Percentiles rank a stretch among this genome's conserved stretches.
These are phyloP conservation scores for Euphorbia schlechtendalii DNA, from an alignment of 441 rosid genomes.

Conservation along the genomic window DNA sequence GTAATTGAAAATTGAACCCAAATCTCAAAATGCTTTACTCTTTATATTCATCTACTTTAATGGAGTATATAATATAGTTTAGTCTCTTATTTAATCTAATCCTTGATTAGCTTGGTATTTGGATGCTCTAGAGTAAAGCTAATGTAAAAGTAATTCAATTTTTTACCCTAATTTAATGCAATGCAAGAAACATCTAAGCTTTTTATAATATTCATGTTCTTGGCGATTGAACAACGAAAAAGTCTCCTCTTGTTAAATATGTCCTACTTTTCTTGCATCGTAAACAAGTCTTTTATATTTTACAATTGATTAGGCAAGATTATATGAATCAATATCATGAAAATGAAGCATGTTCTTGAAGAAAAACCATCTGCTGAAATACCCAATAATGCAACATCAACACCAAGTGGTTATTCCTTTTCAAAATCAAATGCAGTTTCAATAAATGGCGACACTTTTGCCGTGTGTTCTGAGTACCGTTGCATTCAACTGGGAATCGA, in stretches of 20 bases:
- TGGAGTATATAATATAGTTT: not conserved
- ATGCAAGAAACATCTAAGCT: conserved; percentile 20
- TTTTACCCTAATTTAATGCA: not conserved
- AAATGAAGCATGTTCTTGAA: conserved; percentile 27
- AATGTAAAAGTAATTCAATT: not conserved
- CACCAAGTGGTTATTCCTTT: conserved; percentile 20
- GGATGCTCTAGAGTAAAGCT: no score
- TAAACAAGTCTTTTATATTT: not conserved
- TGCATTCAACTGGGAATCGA: conserved; percentile 17
- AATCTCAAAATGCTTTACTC: not conserved
- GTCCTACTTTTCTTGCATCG: not conserved
- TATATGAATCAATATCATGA: conserved; percentile 6
- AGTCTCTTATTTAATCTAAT: not conserved
- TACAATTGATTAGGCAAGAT: not conserved
- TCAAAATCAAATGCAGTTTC: conserved; percentile 17
- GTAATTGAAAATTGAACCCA: not conserved
- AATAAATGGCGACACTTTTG: conserved; percentile 5
- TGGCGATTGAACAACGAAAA: conserved; percentile 22
- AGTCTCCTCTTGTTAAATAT: not conserved
- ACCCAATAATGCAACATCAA: conserved; percentile 17
- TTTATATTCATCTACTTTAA: not conserved
- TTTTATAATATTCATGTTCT: conserved; percentile 23
- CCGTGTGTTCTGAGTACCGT: conserved; percentile 1
- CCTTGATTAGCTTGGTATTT: not conserved
- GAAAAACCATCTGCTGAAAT: conserved; percentile 19